Conservation (phyloP, 2,329 filamentous ascomycete genomes). For the Delphinella strobiligena region DNA sequence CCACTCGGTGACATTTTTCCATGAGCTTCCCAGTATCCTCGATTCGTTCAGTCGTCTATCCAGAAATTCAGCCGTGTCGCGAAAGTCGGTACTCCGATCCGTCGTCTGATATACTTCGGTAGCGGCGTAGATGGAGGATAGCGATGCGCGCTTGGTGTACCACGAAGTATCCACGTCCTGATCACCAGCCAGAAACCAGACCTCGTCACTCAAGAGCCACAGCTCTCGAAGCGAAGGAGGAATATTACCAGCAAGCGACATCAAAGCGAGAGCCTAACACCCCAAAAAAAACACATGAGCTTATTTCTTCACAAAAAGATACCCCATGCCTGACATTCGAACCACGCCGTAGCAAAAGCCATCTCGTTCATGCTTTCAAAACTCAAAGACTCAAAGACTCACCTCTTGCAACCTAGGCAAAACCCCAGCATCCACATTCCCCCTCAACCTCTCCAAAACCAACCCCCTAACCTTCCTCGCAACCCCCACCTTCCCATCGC, state of each 20-base stretch:
- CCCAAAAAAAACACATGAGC: no score
- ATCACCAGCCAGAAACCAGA: slow-evolving; percentile 79
- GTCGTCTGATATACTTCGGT: slow-evolving; percentile 90
- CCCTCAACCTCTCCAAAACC: slow-evolving; percentile 64
- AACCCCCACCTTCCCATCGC: slow-evolving; percentile 33
- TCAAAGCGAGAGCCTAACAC: slow-evolving; percentile 67
- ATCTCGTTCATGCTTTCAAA: background rate
- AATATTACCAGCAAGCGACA: slow-evolving; percentile 74
- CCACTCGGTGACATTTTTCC: slow-evolving; percentile 61
- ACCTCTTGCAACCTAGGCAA: slow-evolving; percentile 81
- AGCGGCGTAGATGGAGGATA: slow-evolving; percentile 56
- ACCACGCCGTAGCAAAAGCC: no score
- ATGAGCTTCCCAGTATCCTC: slow-evolving; percentile 47
- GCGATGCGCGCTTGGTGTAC: slow-evolving; percentile 62
- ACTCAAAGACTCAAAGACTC: slow-evolving; percentile 17
- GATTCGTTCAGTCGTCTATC: slow-evolving; percentile 62
- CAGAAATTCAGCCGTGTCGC: slow-evolving; percentile 69
- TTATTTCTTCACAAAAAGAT: no score
- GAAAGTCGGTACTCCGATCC: slow-evolving; percentile 61
- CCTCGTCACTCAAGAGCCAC: slow-evolving; percentile 75
- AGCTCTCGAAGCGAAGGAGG: slow-evolving; percentile 68
- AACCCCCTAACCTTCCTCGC: slow-evolving; percentile 57
- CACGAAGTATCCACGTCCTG: slow-evolving; percentile 69
- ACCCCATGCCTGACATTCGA: no score
- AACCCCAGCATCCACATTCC: slow-evolving; percentile 51